phyloP scores from a whole-genome alignment of 2,329 filamentous ascomycete species.

The Aspergillus aculeatus region DNA sequence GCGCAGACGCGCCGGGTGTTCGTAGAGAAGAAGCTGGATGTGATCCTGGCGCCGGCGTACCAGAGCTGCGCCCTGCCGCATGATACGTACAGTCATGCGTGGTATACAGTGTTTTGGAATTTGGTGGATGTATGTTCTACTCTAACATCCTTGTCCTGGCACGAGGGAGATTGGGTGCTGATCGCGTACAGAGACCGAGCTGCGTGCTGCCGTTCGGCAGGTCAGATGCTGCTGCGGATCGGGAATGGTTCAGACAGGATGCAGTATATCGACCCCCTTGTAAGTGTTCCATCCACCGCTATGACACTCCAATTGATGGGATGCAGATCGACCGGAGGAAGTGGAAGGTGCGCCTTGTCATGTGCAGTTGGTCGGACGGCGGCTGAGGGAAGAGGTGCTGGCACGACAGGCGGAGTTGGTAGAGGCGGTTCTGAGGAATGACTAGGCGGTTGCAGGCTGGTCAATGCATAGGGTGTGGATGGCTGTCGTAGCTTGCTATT shows the following conservation, averaged over 20 bases:
- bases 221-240: conserved; percentile 17
- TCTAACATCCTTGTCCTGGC: background rate
- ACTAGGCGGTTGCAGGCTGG: background rate
- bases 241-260: conserved; percentile 18
- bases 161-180: background rate
- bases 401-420: conserved; percentile 20
- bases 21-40: conserved; percentile 22
- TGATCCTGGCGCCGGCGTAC: conserved; percentile 22
- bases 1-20: conserved; percentile 17
- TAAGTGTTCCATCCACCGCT: conserved; percentile 5
- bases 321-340: conserved; percentile 17
- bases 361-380: conserved; percentile 25
- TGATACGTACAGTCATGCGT: conserved; percentile 21
- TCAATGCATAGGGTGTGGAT: too few species aligned
- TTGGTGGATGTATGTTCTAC: conserved; percentile 23
- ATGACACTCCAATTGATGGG: background rate
- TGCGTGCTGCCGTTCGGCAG: conserved; percentile 24
- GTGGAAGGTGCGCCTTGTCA: conserved; percentile 25
- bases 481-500: background rate
- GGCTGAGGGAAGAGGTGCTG: conserved; percentile 23
- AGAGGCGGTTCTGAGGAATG: conserved; percentile 9
- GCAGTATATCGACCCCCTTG: conserved; percentile 22
- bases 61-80: conserved; percentile 24
- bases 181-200: conserved; percentile 17
- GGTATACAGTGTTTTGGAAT: conserved; percentile 25